Evolutionary conservation across 371 early-diverging fungal species (phyloP), one percentile per base, ranked within the genome.

Genomic region (Mortierella sp.): DNA sequence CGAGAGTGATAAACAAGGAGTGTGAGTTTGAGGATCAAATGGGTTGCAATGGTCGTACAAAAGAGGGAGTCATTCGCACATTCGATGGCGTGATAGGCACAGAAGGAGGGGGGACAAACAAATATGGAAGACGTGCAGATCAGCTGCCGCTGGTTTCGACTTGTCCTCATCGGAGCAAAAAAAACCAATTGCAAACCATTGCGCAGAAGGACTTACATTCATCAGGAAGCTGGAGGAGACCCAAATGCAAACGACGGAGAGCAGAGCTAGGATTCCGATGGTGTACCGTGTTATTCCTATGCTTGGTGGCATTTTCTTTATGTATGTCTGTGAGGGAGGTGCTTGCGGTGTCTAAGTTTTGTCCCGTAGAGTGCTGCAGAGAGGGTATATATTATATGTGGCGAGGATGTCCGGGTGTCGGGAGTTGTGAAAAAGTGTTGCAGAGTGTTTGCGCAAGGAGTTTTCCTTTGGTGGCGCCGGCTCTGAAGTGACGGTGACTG

Each of bases 171-270:
- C 64, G 51, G 34, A 57, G 34, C 64, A 74, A 34, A 74, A 28
- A 28, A 61, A 28, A 44, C 34, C 6, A 14, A 37, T 28, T 13
- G 53, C n/a, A 8, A 37, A 24, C 10, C 44, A 31, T 21, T 71
- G 71, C 50, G 51, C 28, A 50, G 51, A 28, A 31, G 8, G 5
- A 80, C 88, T 79, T 90, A 93, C 92, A 79, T 90, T 94, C 87
- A 95, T 92, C 11, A 95, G 89, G 86, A 95, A 96, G 24, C 95
- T 93, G 57, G 95, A 95, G 2, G 91, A 87, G 10, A 95, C 95
- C 96, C 96, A 96, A 67, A 96, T 93, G 72, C 93, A 79, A 26
- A 95, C 95, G 3, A 96, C 95, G 37, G 89, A 87, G 46, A 94
- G 84, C 37, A 95, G 86, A 21, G 91, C 88, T 6, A 91, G 43